Conservation (phyloP, 202 grass and related monocot species). For the Elaeis oleifera region DNA sequence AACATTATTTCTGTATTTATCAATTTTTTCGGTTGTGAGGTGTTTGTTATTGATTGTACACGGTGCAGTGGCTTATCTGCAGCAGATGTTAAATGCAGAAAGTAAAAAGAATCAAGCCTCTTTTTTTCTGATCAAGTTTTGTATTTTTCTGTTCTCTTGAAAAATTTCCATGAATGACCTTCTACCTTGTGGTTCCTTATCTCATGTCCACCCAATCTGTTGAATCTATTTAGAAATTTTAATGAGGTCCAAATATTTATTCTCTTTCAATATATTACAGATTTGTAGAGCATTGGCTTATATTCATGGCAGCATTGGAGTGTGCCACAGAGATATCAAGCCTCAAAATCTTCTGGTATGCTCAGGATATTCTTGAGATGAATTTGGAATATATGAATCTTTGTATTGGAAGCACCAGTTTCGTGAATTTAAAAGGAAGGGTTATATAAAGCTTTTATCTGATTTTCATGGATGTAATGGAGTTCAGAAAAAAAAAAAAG, state of each 20-base stretch:
- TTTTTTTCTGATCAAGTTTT: conserved; percentile 13
- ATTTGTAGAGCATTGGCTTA: conserved; percentile 67
- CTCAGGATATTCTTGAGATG: background rate
- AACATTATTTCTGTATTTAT: background rate
- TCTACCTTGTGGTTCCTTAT: too few species aligned
- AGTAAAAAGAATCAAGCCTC: background rate
- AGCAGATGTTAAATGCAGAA: too few species aligned
- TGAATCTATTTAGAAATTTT: background rate
- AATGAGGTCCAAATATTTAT: background rate
- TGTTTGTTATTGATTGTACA: too few species aligned
- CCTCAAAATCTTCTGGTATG: conserved; percentile 82
- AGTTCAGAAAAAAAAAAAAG: too few species aligned
- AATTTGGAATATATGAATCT: too few species aligned
- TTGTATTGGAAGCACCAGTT: too few species aligned
- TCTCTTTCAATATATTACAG: conserved; percentile 20
- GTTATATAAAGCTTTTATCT: too few species aligned
- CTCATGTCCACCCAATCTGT: too few species aligned
- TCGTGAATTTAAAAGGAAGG: too few species aligned
- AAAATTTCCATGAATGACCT: background rate
- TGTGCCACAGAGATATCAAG: conserved; percentile 77
- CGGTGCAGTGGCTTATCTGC: too few species aligned
- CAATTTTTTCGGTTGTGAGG: background rate
- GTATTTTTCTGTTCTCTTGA: conserved; percentile 11
- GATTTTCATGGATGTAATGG: too few species aligned
- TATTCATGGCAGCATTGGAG: conserved; percentile 52